Conservation (phyloP, 2,329 filamentous ascomycete species). For the Aspergillus udagawae region DNA sequence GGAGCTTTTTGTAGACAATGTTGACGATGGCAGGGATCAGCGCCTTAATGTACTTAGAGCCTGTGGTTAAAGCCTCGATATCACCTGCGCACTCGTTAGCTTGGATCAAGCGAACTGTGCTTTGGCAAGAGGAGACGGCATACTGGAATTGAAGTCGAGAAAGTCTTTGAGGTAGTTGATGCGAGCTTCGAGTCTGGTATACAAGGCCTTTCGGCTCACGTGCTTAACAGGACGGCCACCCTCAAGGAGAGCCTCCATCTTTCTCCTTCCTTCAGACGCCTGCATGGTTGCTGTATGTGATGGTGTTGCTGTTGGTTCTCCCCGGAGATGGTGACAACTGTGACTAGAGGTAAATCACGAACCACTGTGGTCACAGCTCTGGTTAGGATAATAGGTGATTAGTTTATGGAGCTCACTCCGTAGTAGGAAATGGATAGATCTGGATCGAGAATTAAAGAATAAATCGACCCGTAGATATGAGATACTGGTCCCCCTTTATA, state of each 20-base stretch:
- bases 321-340: background rate
- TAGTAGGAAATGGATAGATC: background rate
- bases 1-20: slow-evolving; percentile 77
- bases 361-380: background rate
- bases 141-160: slow-evolving; percentile 69
- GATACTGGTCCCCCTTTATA: background rate
- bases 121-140: slow-evolving; percentile 23
- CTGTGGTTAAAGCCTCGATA: slow-evolving; percentile 64
- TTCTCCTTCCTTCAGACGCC: background rate
- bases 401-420: background rate
- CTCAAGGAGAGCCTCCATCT: slow-evolving; percentile 14
- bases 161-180: slow-evolving; percentile 72
- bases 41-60: slow-evolving; percentile 73
- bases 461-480: background rate
- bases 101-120: background rate
- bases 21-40: slow-evolving; percentile 79
- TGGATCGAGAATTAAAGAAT: background rate
- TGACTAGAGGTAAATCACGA: background rate
- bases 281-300: background rate
- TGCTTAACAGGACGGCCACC: slow-evolving; percentile 45
- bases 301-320: background rate
- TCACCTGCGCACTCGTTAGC: slow-evolving; percentile 51
- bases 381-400: background rate
- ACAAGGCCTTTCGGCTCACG: slow-evolving; percentile 66
- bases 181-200: slow-evolving; percentile 65